phyloP scores from a whole-genome alignment of 2,329 filamentous ascomycete genomes.

The Penicillium digitatum region DNA sequence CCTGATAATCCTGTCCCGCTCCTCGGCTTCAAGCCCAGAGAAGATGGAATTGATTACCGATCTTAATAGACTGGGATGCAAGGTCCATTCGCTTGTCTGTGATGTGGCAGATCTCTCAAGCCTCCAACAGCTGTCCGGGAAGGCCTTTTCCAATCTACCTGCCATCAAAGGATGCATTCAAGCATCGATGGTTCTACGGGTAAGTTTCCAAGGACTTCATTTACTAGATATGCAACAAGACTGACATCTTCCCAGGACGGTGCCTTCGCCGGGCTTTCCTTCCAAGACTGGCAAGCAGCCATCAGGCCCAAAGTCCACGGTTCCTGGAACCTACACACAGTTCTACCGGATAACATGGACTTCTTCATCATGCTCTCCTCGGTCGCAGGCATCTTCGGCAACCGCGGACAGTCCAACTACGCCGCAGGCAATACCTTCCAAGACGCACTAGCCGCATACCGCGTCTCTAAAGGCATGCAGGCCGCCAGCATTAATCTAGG shows the following conservation, averaged over 20 bases:
- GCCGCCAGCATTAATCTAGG: constrained; percentile 28
- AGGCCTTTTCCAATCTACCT: constrained; percentile 7
- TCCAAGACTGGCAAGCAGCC: constrained; percentile 37
- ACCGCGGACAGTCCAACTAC: constrained; percentile 46
- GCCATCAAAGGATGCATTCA: constrained; percentile 27
- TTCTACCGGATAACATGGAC: constrained; percentile 32
- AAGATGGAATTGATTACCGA: constrained; percentile 11
- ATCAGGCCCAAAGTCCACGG: constrained; percentile 42
- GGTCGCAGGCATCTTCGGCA: constrained; percentile 44
- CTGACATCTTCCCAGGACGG: constrained; percentile 14
- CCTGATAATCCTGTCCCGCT: constrained; percentile 22
- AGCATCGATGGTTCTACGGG: constrained; percentile 21
- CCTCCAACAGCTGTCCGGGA: constrained; percentile 3
- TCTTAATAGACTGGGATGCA: constrained; percentile 13
- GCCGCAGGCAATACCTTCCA: constrained; percentile 40
- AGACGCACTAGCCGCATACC: constrained; percentile 34
- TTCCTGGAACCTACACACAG: constrained; percentile 35
- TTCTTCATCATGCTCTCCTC: constrained; percentile 46
- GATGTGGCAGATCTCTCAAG: constrained; percentile 13
- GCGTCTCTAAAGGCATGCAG: constrained; percentile 17
- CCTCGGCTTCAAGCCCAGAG: constrained; percentile 5
- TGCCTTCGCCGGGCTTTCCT: constrained; percentile 31
- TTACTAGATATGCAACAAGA: neutral
- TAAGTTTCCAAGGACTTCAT: neutral
- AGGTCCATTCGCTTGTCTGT: constrained; percentile 14